Base-by-base conservation (phyloP, 768 basidiomycete species). In the Gymnopilus junonius region DNA sequence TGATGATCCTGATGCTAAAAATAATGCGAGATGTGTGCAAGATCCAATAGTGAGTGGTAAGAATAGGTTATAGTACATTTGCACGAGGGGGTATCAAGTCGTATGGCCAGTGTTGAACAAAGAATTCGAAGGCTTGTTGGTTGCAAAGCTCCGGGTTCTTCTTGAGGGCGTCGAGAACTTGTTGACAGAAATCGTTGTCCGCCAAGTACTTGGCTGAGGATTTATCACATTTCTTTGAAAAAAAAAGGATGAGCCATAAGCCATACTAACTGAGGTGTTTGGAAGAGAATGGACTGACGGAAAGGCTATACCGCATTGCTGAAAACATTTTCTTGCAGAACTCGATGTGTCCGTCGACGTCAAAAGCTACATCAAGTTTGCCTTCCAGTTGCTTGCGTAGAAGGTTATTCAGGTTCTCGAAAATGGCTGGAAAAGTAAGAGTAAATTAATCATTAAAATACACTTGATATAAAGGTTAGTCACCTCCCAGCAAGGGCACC, bases 321-420 rank as follows among this genome's bases (percentile, higher is more conserved):
- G 83, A 80, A 29, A 89, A 75, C 74, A 88, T 80, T 35, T 67
- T 75, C 5, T 80, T 75, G 50, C 82, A 74, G 54, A 79, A 75
- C 4, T 79, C 79, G 15, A 80, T 67, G 45, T 80, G 83, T 20
- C 61, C 68, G 59, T 81, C 72, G 67, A 80, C 79, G 62, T 76
- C 72, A 29, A 71, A 34, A 15, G 31, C 32, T 27, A 67, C 35
- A 15, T 55, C 66, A 29, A 66, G 69, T 55, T 73, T 32, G 23
- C 69, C 71, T 62, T 71, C 58, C 4, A 58, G 53, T 58, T 76
- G 73, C 34, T 64, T 57, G 17, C 64, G 70, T 58, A 87, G 71
- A n/a, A 71, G 67, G 3, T 71, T 62, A 25, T 81, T 76, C 7
- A 83, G 54, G 61, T 86, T 85, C 2, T 67, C 65, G 50, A 87